Conservation (phyloP, 1,284 basidiomycete species). For the Trichosporon ovoides region DNA sequence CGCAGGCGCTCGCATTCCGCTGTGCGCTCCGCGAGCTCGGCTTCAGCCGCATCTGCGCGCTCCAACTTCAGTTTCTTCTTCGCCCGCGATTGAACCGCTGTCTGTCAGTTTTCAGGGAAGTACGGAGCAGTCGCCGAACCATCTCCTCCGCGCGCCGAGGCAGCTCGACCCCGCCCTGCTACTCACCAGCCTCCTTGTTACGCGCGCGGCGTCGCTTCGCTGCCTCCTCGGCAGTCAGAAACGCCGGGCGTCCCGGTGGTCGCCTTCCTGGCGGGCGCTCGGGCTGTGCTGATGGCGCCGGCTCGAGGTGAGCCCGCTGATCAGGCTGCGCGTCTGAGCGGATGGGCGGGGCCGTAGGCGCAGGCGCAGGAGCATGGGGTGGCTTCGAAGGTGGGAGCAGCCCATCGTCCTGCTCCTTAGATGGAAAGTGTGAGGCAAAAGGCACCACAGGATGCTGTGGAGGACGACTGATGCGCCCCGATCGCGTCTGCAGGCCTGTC, state of each 20-base stretch:
- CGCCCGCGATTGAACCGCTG: background rate
- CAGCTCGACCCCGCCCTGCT: too few relatives aligned
- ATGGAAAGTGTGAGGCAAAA: background rate
- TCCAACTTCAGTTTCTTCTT: background rate
- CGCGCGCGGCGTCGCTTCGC: background rate
- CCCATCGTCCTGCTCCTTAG: background rate
- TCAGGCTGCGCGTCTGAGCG: too few relatives aligned
- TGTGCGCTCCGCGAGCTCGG: background rate
- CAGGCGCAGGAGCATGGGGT: background rate
- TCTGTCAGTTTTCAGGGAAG: background rate
- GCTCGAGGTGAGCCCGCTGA: too few relatives aligned
- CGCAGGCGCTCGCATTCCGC: background rate
- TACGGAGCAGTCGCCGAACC: background rate
- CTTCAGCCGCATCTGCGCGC: background rate
- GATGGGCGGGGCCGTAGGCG: background rate
- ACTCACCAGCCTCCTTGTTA: conserved; percentile 1
- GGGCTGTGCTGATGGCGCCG: too few relatives aligned
- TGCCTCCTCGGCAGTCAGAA: background rate
- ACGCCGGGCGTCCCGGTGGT: background rate
- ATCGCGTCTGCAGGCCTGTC: background rate
- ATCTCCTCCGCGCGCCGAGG: too few relatives aligned
- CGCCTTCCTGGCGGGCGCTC: background rate
- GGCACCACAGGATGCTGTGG: background rate
- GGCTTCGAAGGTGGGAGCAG: background rate
- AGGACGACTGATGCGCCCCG: background rate